These are phyloP conservation scores for Spergularia bocconei DNA, from an alignment of 148 eudicot genomes.

Conservation along the genomic window DNA sequence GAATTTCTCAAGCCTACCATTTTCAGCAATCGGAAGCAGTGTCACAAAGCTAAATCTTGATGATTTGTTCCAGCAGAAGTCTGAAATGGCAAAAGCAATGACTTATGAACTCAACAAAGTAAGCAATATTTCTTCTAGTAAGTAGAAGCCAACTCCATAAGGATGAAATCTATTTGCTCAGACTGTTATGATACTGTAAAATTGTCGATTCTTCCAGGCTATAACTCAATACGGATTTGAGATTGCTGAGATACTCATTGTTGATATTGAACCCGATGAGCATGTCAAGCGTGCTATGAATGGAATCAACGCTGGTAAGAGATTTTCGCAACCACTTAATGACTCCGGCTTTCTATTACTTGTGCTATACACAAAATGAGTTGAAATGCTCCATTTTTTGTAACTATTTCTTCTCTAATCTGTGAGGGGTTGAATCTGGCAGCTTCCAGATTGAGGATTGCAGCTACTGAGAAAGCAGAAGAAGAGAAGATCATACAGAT, in stretches of 20 bases:
- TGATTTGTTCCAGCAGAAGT: slow-evolving; percentile 36
- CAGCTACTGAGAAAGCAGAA: slow-evolving; percentile 39
- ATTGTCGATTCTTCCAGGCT: slow-evolving; percentile 20
- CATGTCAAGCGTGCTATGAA: slow-evolving; percentile 45
- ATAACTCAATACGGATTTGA: slow-evolving; percentile 37
- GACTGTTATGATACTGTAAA: too few relatives aligned
- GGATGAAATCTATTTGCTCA: neutral
- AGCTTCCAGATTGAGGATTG: slow-evolving; percentile 41
- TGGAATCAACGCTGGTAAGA: slow-evolving; percentile 40
- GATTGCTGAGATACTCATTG: slow-evolving; percentile 38
- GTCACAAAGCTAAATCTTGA: slow-evolving; percentile 34
- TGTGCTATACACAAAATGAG: too few relatives aligned
- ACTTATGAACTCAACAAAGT: slow-evolving; percentile 34
- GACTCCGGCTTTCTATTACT: neutral
- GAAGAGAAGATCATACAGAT: slow-evolving; percentile 40
- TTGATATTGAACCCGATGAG: slow-evolving; percentile 39
- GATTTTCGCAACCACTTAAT: neutral
- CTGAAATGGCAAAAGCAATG: slow-evolving; percentile 34
- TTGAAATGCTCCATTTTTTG: too few relatives aligned
- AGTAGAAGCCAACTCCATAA: neutral
- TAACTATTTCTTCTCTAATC: neutral
- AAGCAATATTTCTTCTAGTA: neutral
- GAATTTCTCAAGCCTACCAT: neutral
- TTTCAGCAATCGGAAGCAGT: slow-evolving; percentile 31
- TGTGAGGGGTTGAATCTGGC: neutral